Evolutionary conservation across 2,329 filamentous ascomycete genomes (phyloP).

Genomic region (Cercospora sp.): DNA sequence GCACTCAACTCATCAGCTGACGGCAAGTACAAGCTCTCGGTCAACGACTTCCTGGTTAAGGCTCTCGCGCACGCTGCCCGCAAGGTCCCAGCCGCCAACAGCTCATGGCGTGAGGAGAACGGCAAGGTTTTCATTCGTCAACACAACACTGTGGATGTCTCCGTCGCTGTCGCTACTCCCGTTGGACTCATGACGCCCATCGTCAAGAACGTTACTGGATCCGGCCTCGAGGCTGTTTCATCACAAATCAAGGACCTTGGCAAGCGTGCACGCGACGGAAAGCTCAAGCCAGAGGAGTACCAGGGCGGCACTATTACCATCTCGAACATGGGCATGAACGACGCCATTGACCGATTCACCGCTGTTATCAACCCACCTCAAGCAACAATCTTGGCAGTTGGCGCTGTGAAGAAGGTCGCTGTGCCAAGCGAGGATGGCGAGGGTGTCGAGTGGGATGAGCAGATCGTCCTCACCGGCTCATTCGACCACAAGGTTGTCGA

Average conservation of each 20-base stretch:
- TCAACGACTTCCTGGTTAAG: conserved; percentile 99
- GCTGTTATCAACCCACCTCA: conserved; percentile 99
- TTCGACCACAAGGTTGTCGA: conserved; percentile 99
- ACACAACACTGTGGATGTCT: conserved; percentile 90
- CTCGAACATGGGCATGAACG: conserved; percentile 99
- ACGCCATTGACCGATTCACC: conserved; percentile 92
- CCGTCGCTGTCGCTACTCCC: conserved; percentile 91
- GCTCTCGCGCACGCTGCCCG: conserved; percentile 82
- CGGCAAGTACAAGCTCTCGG: conserved; percentile 98
- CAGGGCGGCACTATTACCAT: conserved; percentile 99
- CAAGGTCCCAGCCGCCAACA: conserved; percentile 95
- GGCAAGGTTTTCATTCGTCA: conserved; percentile 81
- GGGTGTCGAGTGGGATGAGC: conserved; percentile 85
- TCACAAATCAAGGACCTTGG: conserved; percentile 90
- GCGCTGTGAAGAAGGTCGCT: conserved; percentile 93
- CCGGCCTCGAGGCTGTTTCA: conserved; percentile 87
- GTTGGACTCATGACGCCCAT: conserved; percentile 96
- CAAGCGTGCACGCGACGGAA: conserved; percentile 92
- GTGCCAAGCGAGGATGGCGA: conserved; percentile 80
- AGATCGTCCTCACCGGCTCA: conserved; percentile 90
- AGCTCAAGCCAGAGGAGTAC: conserved; percentile 99
- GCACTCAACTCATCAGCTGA: conserved; percentile 86
- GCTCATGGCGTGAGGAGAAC: conserved; percentile 77
- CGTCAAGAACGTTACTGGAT: conserved; percentile 81
- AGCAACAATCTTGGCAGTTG: conserved; percentile 90